phyloP scores from a whole-genome alignment of 371 early-diverging fungal genomes.

The Blakeslea trispora region DNA sequence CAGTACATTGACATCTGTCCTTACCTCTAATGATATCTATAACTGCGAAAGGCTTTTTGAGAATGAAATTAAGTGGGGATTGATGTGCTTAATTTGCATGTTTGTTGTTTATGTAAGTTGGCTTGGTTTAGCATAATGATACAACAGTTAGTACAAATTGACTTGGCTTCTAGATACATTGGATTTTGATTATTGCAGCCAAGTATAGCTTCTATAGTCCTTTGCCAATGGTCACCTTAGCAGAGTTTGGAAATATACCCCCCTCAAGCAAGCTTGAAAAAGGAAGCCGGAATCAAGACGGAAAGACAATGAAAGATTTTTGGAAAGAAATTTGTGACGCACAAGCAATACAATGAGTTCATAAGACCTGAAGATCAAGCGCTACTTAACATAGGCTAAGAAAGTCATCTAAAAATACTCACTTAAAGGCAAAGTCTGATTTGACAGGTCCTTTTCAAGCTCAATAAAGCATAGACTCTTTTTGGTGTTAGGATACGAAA shows the following conservation, averaged over 20 bases:
- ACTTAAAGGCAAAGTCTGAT: too few species aligned
- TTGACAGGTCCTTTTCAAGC: too few species aligned
- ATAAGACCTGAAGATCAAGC: background rate
- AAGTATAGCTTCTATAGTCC: constrained; percentile 9
- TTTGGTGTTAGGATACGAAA: too few species aligned
- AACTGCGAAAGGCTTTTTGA: constrained; percentile 45
- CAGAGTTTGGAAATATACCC: constrained; percentile 15
- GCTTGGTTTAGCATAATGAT: background rate
- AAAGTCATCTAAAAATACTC: background rate
- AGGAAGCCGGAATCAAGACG: background rate
- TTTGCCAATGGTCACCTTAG: background rate
- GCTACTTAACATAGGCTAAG: background rate
- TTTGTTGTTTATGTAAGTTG: constrained; percentile 44
- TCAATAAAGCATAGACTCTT: too few species aligned
- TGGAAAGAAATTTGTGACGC: constrained; percentile 6
- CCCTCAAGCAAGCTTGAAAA: background rate
- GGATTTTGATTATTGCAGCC: constrained; percentile 26
- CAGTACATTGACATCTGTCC: background rate
- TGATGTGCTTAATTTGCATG: constrained; percentile 38
- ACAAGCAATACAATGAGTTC: constrained; percentile 18
- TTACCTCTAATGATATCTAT: constrained; percentile 30
- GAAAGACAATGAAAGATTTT: constrained; percentile 5
- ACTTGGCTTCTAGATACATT: constrained; percentile 15
- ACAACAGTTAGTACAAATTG: background rate
- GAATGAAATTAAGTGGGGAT: constrained; percentile 47